Conservation (phyloP, 805 yeast genomes). For the Candida nemodendra region DNA sequence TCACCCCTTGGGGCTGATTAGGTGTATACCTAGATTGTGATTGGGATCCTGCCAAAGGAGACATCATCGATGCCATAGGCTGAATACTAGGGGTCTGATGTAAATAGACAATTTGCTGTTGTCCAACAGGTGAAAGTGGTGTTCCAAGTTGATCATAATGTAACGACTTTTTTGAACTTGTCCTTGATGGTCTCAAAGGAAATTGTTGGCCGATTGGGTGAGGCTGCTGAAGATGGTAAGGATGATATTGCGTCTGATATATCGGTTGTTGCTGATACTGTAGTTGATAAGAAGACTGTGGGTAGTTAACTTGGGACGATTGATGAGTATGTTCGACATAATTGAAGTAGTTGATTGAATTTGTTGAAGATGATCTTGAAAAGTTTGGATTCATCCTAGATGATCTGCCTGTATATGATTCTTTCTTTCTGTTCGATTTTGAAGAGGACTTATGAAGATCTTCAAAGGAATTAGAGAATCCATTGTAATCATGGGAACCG, state of each 20-base stretch:
- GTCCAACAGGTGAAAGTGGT: constrained; percentile 3
- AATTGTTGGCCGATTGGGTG: constrained; percentile 3
- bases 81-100: constrained; percentile 6
- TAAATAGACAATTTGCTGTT: constrained; percentile 10
- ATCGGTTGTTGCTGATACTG: constrained; percentile 10
- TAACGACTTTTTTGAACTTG: constrained; percentile 9
- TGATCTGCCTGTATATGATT: constrained; percentile 1
- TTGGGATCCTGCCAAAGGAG: neutral
- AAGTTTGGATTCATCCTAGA: constrained; percentile 5
- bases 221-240: constrained; percentile 8
- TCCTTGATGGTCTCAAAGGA: constrained; percentile 6
- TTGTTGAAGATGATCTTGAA: constrained; percentile 18
- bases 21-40: constrained; percentile 1
- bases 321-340: constrained; percentile 6
- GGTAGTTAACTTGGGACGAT: constrained; percentile 4
- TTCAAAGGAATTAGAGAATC: constrained; percentile 10
- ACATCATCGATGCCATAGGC: neutral
- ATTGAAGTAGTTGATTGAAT: constrained; percentile 15
- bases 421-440: constrained; percentile 2
- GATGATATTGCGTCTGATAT: constrained; percentile 5
- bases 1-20: neutral
- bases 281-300: constrained; percentile 2
- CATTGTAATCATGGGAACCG: constrained; percentile 8
- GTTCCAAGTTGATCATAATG: constrained; percentile 4
- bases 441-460: constrained; percentile 4